Evolutionary conservation across 2,329 filamentous ascomycete genomes (phyloP).

Genomic region (Calonectria henricotiae): DNA sequence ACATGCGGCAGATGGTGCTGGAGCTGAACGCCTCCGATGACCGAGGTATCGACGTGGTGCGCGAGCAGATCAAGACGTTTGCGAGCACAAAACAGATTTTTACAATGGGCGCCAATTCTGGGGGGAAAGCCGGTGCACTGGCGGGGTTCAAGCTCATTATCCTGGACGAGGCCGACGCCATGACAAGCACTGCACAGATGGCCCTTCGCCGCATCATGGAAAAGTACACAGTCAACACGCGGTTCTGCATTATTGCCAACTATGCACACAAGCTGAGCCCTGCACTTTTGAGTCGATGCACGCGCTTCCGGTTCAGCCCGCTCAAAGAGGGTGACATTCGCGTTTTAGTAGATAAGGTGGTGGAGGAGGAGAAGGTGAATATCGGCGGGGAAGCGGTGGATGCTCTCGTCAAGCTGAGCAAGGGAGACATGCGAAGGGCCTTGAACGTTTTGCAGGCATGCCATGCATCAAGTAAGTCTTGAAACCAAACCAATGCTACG

Average conservation of each 20-base stretch:
- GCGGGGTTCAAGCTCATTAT: slow-evolving; percentile 96
- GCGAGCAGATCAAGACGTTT: slow-evolving; percentile 99
- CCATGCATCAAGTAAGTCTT: slow-evolving; percentile 85
- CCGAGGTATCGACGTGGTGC: slow-evolving; percentile 96
- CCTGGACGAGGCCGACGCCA: slow-evolving; percentile 98
- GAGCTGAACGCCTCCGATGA: slow-evolving; percentile 98
- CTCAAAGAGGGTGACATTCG: slow-evolving; percentile 91
- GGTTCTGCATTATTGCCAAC: slow-evolving; percentile 99
- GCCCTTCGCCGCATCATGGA: slow-evolving; percentile 98
- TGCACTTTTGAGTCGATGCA: slow-evolving; percentile 92
- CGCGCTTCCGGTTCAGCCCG: slow-evolving; percentile 94
- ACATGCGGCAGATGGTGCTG: slow-evolving; percentile 98
- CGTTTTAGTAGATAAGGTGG: slow-evolving; percentile 88
- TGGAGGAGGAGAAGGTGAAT: slow-evolving; percentile 88
- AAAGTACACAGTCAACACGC: slow-evolving; percentile 97
- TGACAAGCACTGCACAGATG: slow-evolving; percentile 99
- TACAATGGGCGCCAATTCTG: slow-evolving; percentile 72
- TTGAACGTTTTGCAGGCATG: slow-evolving; percentile 97
- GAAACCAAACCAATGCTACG: no score
- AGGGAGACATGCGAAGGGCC: slow-evolving; percentile 95
- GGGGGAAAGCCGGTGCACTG: slow-evolving; percentile 65
- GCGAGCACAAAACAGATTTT: slow-evolving; percentile 99
- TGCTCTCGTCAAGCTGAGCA: slow-evolving; percentile 88
- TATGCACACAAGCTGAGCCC: slow-evolving; percentile 98
- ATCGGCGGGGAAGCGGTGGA: slow-evolving; percentile 87